Base-by-base conservation (phyloP, 1,139 yeast species). In the Debaryomyces singareniensis region DNA sequence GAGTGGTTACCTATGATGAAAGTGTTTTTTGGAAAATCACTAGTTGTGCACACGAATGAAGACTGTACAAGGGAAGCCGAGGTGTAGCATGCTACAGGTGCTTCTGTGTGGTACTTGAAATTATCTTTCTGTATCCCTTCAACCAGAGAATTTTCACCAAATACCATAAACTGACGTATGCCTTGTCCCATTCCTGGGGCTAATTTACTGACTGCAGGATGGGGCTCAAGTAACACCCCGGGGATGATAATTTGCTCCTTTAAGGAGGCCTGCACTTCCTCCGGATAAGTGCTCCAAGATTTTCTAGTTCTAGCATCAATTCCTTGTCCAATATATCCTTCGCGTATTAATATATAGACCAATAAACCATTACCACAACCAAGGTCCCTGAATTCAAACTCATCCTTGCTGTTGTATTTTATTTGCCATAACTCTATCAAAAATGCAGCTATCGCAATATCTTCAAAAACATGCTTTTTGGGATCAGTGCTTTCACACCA, bases 401-500 rank as follows among this genome's bases (percentile, higher is more conserved):
- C 48, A 20, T 63, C 61, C 24, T 55, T 55, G 22, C 58, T 49
- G n/a, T 51, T 53, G 41, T 79, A 83, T 34, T 74, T 72, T 27
- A 68, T 61, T 5, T 59, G 60, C 97, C 97, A 89, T 24, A 85
- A 67, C 51, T 85, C 95, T n/a, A 89, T 82, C 35, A 91, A 62
- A 45, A 89, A 91, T 0, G 97, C 95, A 0, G 97, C 97, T 42
- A 91, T 89, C 2, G 96, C 95, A 33, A 91, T 71, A 51, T 91
- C 98, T 60, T 91, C 98, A 58, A 89, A 91, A 0, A 89, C 97
- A 56, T 91, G 98, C 52, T 91, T 91, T 44, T 79, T 74, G 1
- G 97, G 97, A 53, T 91, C 96, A 2, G 98, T 91, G 27, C 80
- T 78, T 54, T 91, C 98, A 13, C 70, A 76, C 98, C 98, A 91